A percentile compares a stretch with the other conserved stretches of the same genome.
These are phyloP conservation scores for Groenewaldozyma sp. DNA, from an alignment of 1,139 yeast genomes.

Conservation along the genomic window DNA sequence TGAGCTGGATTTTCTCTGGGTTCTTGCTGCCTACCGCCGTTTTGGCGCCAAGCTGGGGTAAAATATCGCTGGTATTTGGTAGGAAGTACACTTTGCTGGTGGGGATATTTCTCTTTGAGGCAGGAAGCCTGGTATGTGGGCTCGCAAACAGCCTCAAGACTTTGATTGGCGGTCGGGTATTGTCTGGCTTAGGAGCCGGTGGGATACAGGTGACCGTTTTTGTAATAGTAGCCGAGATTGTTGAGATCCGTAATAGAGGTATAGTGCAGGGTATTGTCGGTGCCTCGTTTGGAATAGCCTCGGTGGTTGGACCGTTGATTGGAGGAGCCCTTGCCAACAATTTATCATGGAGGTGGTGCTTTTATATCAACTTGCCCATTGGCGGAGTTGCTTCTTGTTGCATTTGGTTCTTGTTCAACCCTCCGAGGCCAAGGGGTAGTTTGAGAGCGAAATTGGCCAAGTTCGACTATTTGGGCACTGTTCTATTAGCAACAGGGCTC, in stretches of 20 bases:
- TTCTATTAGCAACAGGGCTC: constrained; percentile 34
- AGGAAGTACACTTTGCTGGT: constrained; percentile 43
- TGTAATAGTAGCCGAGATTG: constrained; percentile 54
- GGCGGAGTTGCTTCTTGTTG: constrained; percentile 46
- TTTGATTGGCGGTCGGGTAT: constrained; percentile 61
- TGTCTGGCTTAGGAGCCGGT: constrained; percentile 70
- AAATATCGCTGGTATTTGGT: constrained; percentile 53
- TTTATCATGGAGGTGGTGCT: constrained; percentile 71
- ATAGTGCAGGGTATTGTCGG: constrained; percentile 45
- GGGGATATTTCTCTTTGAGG: constrained; percentile 50
- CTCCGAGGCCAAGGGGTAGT: constrained; percentile 40
- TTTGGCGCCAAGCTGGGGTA: constrained; percentile 55
- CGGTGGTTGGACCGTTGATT: constrained; percentile 57
- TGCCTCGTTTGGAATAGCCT: constrained; percentile 45
- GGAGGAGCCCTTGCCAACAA: constrained; percentile 54
- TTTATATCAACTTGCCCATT: constrained; percentile 58
- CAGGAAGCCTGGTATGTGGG: constrained; percentile 56
- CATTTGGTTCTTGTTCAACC: constrained; percentile 42
- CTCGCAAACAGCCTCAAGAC: constrained; percentile 47
- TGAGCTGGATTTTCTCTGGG: constrained; percentile 57
- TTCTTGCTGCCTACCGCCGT: constrained; percentile 53
- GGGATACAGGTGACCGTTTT: constrained; percentile 54
- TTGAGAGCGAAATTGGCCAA: constrained; percentile 33
- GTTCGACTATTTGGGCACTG: constrained; percentile 42
- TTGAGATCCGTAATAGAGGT: constrained; percentile 52